Percentiles rank a stretch among this genome's conserved stretches.
phyloP scores from a whole-genome alignment of 2,329 filamentous ascomycete species.

The Penicillium sp. region DNA sequence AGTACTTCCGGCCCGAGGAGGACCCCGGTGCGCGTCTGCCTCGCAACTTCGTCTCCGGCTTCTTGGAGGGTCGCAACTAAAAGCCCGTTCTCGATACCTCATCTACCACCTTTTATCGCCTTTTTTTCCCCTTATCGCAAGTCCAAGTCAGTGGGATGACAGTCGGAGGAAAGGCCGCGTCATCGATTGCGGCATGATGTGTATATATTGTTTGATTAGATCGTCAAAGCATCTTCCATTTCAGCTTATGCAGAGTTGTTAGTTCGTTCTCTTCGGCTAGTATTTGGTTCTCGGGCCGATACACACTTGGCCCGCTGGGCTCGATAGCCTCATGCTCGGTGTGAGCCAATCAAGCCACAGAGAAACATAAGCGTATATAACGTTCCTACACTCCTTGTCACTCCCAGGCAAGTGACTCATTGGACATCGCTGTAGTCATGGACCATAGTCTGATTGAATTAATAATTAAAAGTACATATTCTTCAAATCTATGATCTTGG shows the following conservation, averaged over 20 bases:
- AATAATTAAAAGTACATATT: neutral
- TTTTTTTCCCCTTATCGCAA: conserved; percentile 21
- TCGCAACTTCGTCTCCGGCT: conserved; percentile 87
- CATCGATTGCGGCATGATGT: conserved; percentile 35
- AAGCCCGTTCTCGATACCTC: conserved; percentile 22
- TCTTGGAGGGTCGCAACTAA: conserved; percentile 77
- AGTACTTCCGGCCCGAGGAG: conserved; percentile 91
- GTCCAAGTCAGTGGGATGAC: conserved; percentile 18
- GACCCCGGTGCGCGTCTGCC: conserved; percentile 75
- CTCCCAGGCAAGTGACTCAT: neutral
- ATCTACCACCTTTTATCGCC: conserved; percentile 12
- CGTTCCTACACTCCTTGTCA: neutral
- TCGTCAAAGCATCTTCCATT: conserved; percentile 17
- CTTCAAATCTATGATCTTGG: neutral
- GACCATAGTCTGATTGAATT: neutral
- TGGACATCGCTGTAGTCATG: neutral
- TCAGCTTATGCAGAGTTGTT: neutral
- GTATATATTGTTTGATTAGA: conserved; percentile 41
- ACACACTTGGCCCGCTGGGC: neutral
- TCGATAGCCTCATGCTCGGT: neutral
- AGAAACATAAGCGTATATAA: conserved; percentile 3
- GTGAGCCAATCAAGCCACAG: conserved; percentile 1
- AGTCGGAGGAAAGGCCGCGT: conserved; percentile 14
- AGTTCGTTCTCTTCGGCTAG: neutral
- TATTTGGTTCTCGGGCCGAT: neutral